Base-by-base conservation (phyloP, 495 filamentous ascomycete species). In the Aspergillus cavernicola region DNA sequence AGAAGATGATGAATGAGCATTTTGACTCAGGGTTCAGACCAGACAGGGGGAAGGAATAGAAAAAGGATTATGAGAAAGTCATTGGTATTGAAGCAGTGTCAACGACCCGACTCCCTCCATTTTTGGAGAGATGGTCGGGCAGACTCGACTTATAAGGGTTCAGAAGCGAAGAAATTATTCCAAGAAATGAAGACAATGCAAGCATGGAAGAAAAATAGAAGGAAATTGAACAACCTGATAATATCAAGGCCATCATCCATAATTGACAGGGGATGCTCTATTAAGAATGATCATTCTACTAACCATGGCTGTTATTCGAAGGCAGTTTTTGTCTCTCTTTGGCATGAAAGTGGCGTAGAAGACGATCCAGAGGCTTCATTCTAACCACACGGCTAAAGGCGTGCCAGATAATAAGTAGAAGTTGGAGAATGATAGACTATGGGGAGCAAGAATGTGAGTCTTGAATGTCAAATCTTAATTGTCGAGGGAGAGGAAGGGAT, bases 271-370 rank as follows among this genome's bases (percentile, higher is more conserved):
- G 2, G 4, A 33, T 51, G 37, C 32, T 9, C 23, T 45, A 29
- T 28, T 9, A 28, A 28, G 37, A 50, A 44, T 50, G 36, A 39
- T 40, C 40, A 28, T 10, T 36, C 19, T 26, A 44, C 47, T 16
- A 13, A 51, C 53, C 53, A 24, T 54, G 51, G 13, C 33, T 42
- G 9, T 39, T 35, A 16, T 40, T 38, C 32, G 33, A 36, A 15
- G 31, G 24, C 8, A 26, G 31, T 26, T 51, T 40, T 46, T 41
- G n/a, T n/a, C n/a, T 12, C 49, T 51, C 45, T 47, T 19, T 55
- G 52, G 45, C 45, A 60, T 57, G 60, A 44, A 63, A 32, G 39
- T 52, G 57, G 23, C 50, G 44, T 28, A 64, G 10, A 22, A 60
- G 23, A 20, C 52, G 52, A 40, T 60, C 50, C 26, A 60, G 38